Evolutionary conservation across 495 filamentous ascomycete species (phyloP), one percentile per base, ranked within the genome.

Genomic region (Pseudomonodictys pantanalensis): DNA sequence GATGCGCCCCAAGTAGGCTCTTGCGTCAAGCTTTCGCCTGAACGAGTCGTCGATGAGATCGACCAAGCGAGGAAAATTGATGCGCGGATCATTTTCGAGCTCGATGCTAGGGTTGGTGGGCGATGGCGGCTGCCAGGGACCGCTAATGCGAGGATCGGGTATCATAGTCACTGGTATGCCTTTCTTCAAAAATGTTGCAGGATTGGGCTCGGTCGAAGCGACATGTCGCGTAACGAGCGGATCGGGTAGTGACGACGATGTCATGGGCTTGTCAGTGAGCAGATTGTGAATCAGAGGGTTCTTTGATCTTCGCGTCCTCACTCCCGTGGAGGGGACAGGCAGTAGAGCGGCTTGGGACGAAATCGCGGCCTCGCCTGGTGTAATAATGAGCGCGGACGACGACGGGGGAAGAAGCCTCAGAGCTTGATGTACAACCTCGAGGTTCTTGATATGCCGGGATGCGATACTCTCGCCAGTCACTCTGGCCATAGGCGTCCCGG

Each of bases 271-370:
- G 73, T 99, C 92, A 15, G 93, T 99, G 17, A 99, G 81, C 7
- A 97, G 86, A 65, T 95, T 97, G 72, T 97, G 93, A 52, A 99
- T 97, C 10, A 99, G 79, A 0, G 92, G 91, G 68, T 99, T 97
- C 62, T 88, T 84, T 69, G 86, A 85, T 48, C 83, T 79, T 58
- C 90, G 80, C 0, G 90, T 91, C 43, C 83, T 81, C 1, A 91
- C 88, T 44, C 82, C 83, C 3, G 86, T 83, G 0, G 83, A 73
- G 28, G 83, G 67, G 25, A 73, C 74, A 64, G 56, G 78, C 69
- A 56, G 75, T 55, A 70, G 70, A 41, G 76, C 28, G 39, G 69
- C 39, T 47, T 74, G 70, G 28, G 82, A 76, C 32, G 82, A 82
- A 58, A 83, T 84, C 30, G 92, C 88, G 3, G 89, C 92, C 60